A percentile compares a stretch with the other conserved stretches of the same genome.
Evolutionary conservation across 1,284 basidiomycete genomes (phyloP).

Genomic region (Apiotrichum domesticum): DNA sequence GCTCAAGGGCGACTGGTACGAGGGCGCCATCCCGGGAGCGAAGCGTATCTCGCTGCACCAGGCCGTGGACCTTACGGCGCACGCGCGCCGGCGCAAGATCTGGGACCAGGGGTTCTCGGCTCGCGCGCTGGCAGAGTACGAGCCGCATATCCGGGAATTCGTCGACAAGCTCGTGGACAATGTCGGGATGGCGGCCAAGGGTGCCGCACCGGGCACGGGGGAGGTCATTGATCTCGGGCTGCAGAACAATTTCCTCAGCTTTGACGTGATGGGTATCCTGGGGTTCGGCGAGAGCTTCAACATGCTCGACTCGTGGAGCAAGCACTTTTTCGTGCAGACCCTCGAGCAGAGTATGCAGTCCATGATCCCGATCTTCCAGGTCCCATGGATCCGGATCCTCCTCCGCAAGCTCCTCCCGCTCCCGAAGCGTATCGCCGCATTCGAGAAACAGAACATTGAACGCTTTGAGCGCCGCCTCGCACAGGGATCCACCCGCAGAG

Average conservation of each 20-base stretch:
- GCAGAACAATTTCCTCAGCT: conserved; percentile 64
- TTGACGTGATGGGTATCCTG: conserved; percentile 51
- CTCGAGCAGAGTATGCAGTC: conserved; percentile 6
- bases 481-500: conserved; percentile 3
- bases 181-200: not conserved
- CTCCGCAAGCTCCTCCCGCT: conserved; percentile 1
- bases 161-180: conserved; percentile 5
- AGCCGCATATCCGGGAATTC: conserved; percentile 8
- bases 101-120: conserved; percentile 9
- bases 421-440: conserved; percentile 1
- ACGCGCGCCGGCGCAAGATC: conserved; percentile 3
- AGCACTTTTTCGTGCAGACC: conserved; percentile 9
- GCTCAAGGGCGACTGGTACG: conserved; percentile 13
- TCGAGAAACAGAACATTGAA: conserved; percentile 7
- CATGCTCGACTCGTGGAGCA: conserved; percentile 66
- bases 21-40: conserved; percentile 1
- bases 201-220: not conserved
- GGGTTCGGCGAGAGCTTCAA: conserved; percentile 59
- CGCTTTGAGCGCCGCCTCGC: conserved; percentile 5
- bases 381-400: conserved; percentile 5
- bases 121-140: conserved; percentile 9
- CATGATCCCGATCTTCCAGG: conserved; percentile 4
- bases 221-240: conserved; percentile 3
- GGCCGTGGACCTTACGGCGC: conserved; percentile 1
- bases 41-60: conserved; percentile 6